These are phyloP conservation scores for Diplodia scrobiculata DNA, from an alignment of 2,329 filamentous ascomycete species.

Conservation along the genomic window DNA sequence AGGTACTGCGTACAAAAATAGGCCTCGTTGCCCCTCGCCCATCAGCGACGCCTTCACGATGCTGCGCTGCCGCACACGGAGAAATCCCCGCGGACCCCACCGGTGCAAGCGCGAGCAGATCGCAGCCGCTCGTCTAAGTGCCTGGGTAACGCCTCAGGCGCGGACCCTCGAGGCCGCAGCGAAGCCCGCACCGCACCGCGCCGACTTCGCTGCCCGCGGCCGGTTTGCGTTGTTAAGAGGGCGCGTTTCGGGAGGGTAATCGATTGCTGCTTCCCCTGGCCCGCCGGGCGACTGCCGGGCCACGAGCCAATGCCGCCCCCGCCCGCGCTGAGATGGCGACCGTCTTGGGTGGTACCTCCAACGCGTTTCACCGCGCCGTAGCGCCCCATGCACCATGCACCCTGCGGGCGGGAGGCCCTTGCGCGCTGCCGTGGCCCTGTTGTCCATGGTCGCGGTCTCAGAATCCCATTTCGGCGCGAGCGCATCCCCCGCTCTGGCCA, in stretches of 20 bases:
- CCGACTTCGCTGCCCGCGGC: constrained; percentile 6
- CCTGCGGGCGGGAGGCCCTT: not conserved
- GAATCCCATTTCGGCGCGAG: constrained; percentile 8
- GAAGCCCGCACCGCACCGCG: not conserved
- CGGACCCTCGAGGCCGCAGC: not conserved
- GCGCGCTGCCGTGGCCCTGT: not conserved
- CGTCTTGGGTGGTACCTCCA: not conserved
- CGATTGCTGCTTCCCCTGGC: constrained; percentile 11
- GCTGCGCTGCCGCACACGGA: not conserved
- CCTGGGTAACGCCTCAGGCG: not conserved
- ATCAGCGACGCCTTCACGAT: not conserved
- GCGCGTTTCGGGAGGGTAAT: constrained; percentile 20
- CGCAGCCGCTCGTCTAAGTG: not conserved
- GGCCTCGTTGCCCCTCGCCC: constrained; percentile 10
- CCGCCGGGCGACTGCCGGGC: constrained; percentile 2
- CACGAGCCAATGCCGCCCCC: constrained; percentile 3
- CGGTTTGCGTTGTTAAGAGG: not conserved
- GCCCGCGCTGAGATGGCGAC: constrained; percentile 8
- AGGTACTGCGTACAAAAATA: constrained; percentile 11
- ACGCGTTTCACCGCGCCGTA: constrained; percentile 9
- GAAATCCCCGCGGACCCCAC: not conserved
- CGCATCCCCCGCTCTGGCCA: constrained; percentile 20
- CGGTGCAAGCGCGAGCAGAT: not conserved
- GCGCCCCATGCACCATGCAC: not conserved
- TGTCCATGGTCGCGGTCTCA: not conserved